Conservation (phyloP, 1,284 basidiomycete species). For the Marasmius fiardii region DNA sequence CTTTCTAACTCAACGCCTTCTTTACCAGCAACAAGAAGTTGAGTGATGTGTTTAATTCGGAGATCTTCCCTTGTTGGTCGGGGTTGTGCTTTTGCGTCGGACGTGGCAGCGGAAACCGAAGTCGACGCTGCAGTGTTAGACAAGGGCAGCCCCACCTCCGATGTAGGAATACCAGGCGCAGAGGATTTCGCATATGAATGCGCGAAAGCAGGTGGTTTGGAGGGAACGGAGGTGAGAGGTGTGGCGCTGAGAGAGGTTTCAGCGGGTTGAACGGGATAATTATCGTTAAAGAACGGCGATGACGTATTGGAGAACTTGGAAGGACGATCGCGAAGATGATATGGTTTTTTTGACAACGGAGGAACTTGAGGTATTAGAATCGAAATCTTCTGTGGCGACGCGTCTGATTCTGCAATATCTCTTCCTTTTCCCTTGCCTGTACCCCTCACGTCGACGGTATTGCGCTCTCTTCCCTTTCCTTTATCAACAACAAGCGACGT, state of each 20-base stretch:
- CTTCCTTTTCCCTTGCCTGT: conserved; percentile 17
- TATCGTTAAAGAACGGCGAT: not conserved
- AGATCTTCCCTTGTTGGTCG: conserved; percentile 13
- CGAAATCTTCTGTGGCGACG: not conserved
- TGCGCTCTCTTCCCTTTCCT: not conserved
- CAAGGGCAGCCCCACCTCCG: conserved; percentile 44
- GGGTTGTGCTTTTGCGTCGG: not conserved
- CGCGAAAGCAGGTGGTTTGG: no score
- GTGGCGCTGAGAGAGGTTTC: no score
- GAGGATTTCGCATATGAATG: not conserved
- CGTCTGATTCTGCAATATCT: not conserved
- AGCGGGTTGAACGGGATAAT: no score
- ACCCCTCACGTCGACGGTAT: not conserved
- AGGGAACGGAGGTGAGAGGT: no score
- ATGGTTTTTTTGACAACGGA: not conserved
- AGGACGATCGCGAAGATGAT: not conserved
- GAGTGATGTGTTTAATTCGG: conserved; percentile 46
- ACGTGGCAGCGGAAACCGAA: no score
- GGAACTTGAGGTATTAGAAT: not conserved
- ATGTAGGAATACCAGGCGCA: conserved; percentile 30
- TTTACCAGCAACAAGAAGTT: conserved; percentile 66
- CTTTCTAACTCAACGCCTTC: conserved; percentile 62
- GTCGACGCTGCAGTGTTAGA: no score
- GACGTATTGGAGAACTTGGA: not conserved
- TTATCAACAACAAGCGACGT: not conserved